Conservation (phyloP, 2,329 filamentous ascomycete species). For the Zasmidium cellare region DNA sequence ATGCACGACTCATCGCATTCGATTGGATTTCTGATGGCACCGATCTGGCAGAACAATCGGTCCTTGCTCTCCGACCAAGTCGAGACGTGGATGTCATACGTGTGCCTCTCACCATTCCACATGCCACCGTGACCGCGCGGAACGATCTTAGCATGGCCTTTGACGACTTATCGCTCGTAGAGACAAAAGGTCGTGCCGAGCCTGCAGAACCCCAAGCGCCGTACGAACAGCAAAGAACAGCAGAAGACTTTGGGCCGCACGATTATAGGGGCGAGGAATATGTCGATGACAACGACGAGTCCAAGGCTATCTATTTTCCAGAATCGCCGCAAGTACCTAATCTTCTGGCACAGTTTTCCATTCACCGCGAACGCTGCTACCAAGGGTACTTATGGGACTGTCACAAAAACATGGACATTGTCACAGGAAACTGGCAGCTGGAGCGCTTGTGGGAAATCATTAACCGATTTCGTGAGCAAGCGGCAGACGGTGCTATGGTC, state of each 20-base stretch:
- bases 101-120: slow-evolving; percentile 42
- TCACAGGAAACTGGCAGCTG: slow-evolving; percentile 72
- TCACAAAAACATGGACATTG: slow-evolving; percentile 64
- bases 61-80: slow-evolving; percentile 55
- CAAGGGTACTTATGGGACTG: slow-evolving; percentile 62
- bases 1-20: slow-evolving; percentile 57
- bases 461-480: slow-evolving; percentile 63
- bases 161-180: slow-evolving; percentile 24
- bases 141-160: slow-evolving; percentile 40
- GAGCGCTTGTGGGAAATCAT: slow-evolving; percentile 78
- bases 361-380: slow-evolving; percentile 55
- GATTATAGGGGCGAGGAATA: slow-evolving; percentile 19
- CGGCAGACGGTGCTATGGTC: slow-evolving; percentile 69
- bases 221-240: slow-evolving; percentile 17
- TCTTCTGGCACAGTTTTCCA: slow-evolving; percentile 31
- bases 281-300: slow-evolving; percentile 6
- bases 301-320: slow-evolving; percentile 12
- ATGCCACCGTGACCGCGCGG: slow-evolving; percentile 44
- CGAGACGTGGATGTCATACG: slow-evolving; percentile 52
- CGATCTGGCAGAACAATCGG: slow-evolving; percentile 48
- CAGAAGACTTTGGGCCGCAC: slow-evolving; percentile 30
- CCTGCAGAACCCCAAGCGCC: slow-evolving; percentile 13
- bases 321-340: slow-evolving; percentile 22
- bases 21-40: slow-evolving; percentile 57
- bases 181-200: slow-evolving; percentile 17